Percentiles rank a stretch among this genome's conserved stretches.
Conservation (phyloP, 2,329 filamentous ascomycete genomes). For the Phoma sp. region DNA sequence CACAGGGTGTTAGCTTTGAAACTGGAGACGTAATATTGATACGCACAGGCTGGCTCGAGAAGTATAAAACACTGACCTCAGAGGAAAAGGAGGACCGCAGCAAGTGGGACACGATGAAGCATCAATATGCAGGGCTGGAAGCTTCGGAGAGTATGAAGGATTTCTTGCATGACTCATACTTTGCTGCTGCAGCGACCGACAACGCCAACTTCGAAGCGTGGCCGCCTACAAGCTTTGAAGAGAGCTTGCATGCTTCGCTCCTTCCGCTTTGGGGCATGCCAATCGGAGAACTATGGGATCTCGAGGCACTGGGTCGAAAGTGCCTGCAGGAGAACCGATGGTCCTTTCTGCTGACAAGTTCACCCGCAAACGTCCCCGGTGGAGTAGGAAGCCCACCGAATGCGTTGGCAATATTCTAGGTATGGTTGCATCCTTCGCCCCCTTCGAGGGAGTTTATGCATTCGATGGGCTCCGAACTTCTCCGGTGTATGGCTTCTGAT, state of each 20-base stretch:
- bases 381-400: conserved; percentile 42
- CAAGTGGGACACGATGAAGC: conserved; percentile 18
- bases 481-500: neutral
- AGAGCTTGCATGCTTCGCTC: conserved; percentile 32
- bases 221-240: conserved; percentile 26
- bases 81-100: conserved; percentile 15
- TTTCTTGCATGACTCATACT: conserved; percentile 75
- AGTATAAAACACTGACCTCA: conserved; percentile 21
- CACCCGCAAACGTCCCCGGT: conserved; percentile 49
- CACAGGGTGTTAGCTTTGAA: conserved; percentile 26
- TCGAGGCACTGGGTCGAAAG: conserved; percentile 38
- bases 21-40: conserved; percentile 43
- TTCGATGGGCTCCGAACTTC: too few species aligned
- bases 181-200: conserved; percentile 42
- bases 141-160: conserved; percentile 83
- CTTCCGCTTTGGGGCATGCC: conserved; percentile 43
- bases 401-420: conserved; percentile 32
- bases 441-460: neutral
- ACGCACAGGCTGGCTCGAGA: conserved; percentile 35
- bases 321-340: conserved; percentile 40
- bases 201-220: conserved; percentile 45
- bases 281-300: conserved; percentile 47
- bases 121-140: conserved; percentile 69
- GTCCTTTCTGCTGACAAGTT: conserved; percentile 65
- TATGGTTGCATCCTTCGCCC: neutral